These are phyloP conservation scores for Phaffomyces thermotolerans DNA, from an alignment of 805 yeast species.

Conservation along the genomic window DNA sequence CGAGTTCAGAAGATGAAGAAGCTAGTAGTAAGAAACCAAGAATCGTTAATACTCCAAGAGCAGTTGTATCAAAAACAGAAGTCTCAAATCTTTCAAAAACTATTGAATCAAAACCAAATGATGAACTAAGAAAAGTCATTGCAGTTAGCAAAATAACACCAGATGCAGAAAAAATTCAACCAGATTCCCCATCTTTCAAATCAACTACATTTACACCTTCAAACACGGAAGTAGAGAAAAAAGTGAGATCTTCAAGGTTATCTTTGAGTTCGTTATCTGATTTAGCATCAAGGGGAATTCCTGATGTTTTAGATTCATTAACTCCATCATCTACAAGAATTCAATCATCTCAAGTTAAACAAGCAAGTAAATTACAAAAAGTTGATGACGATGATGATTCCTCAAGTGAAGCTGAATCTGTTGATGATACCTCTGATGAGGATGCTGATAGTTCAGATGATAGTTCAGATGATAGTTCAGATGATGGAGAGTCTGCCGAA, in stretches of 20 bases:
- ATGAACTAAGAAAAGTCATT: constrained; percentile 13
- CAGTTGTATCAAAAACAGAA: constrained; percentile 17
- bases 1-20: constrained; percentile 21
- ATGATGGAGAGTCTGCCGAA: constrained; percentile 17
- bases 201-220: constrained; percentile 1
- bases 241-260: constrained; percentile 14
- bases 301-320: constrained; percentile 50
- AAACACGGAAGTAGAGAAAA: neutral
- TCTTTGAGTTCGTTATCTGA: constrained; percentile 51
- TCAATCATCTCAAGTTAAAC: neutral
- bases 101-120: constrained; percentile 18
- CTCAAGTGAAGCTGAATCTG: constrained; percentile 4
- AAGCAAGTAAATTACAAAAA: neutral
- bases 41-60: constrained; percentile 40
- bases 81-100: too few species aligned
- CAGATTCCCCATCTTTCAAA: constrained; percentile 13
- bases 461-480: constrained; percentile 18
- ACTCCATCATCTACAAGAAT: constrained; percentile 19
- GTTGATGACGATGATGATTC: neutral
- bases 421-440: constrained; percentile 4
- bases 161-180: constrained; percentile 11
- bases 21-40: constrained; percentile 30
- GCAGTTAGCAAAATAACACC: constrained; percentile 3
- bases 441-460: constrained; percentile 8
- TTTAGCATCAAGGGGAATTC: constrained; percentile 56